Base-by-base conservation (phyloP, 352 stramenopile species). In the Phytophthora hibernalis region DNA sequence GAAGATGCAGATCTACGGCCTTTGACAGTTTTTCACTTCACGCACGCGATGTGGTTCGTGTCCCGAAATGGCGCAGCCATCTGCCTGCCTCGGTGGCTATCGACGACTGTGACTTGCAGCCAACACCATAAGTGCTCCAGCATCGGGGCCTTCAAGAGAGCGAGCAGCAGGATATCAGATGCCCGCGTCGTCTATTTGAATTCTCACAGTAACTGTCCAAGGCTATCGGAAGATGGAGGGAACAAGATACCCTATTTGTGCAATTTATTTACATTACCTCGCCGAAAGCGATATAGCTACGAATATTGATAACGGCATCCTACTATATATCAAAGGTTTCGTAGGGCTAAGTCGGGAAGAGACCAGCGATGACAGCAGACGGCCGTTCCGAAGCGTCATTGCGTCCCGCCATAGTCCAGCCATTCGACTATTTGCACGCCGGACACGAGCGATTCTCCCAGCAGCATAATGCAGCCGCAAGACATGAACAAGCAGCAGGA, bases 341-440 rank as follows among this genome's bases (percentile, higher is more conserved):
- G 11, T 21, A 9, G n/a, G 7, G 37, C 30, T 31, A 7, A 30
- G 12, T 45, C 35, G 59, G 42, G 59, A 67, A 61, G 59, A 52
- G 48, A 51, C 44, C 44, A 26, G 38, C 45, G 53, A 58, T 68
- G 53, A 63, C 47, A 68, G 16, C 61, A 52, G 22, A 16, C 38
- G 26, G 54, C 40, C 35, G 43, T 40, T 12, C 5, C 42, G 33
- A 58, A 61, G 55, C 56, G 63, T 70, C 63, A 70, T 59, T 30
- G 37, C 33, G n/a, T 24, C 40, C 40, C 20, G 40, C 18, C 40
- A 13, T 47, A 47, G 40, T 47, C 20, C 24, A 49, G 62, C 43
- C 68, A 76, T 72, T 76, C 53, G 38, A 31, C 51, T 40, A 66
- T 70, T 70, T 61, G 33, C 40, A 53, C 40, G 18, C 18, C 31